These are phyloP conservation scores for Lentinula raphanica DNA, from an alignment of 768 basidiomycete species.

Conservation along the genomic window DNA sequence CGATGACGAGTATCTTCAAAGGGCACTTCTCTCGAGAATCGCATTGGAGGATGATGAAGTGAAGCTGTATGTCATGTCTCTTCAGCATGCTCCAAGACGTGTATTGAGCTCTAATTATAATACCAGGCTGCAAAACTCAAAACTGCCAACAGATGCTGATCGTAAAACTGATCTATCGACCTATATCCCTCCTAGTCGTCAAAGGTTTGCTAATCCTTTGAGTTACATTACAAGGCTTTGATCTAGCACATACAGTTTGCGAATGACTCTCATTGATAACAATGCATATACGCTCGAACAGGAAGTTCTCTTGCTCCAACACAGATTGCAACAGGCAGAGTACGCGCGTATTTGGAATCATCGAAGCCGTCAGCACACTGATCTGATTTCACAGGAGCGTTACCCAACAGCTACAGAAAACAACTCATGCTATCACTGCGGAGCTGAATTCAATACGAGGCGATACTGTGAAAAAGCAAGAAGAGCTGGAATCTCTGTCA, in stretches of 20 bases:
- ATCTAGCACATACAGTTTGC: neutral
- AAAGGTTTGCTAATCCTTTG: neutral
- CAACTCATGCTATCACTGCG: slow-evolving; percentile 19
- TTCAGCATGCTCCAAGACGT: neutral
- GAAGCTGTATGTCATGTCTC: slow-evolving; percentile 17
- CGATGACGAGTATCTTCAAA: neutral
- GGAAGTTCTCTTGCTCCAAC: neutral
- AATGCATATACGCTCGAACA: neutral
- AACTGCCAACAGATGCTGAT: neutral
- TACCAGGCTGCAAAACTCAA: neutral
- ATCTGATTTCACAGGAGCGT: slow-evolving; percentile 15
- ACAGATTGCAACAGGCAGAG: slow-evolving; percentile 1
- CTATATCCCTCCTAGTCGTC: neutral
- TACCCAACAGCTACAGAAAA: slow-evolving; percentile 17
- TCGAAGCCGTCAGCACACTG: neutral
- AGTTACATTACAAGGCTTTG: neutral
- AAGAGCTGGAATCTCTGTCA: slow-evolving; percentile 24
- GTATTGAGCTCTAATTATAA: neutral
- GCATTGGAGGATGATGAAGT: slow-evolving; percentile 27
- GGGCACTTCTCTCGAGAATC: slow-evolving; percentile 22
- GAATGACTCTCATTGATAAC: neutral
- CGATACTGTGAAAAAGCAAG: slow-evolving; percentile 16
- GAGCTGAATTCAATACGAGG: slow-evolving; percentile 18
- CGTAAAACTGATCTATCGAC: neutral
- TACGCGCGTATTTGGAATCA: neutral